Evolutionary conservation across 805 yeast species (phyloP).

Genomic region (Soucietia sequanensis): DNA sequence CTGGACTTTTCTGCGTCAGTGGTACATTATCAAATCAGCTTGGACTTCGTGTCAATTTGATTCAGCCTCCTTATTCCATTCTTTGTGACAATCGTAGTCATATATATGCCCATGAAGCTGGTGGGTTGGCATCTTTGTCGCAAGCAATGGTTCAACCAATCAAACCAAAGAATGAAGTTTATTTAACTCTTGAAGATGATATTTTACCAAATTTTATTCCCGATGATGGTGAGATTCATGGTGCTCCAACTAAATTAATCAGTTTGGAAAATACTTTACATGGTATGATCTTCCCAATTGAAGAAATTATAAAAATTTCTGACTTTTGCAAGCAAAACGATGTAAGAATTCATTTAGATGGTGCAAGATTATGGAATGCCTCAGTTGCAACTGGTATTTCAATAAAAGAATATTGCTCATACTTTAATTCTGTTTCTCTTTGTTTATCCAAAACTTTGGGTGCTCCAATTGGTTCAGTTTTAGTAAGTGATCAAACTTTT

Average conservation of each 20-base stretch:
- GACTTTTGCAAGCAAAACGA: slow-evolving; percentile 31
- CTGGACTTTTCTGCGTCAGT: slow-evolving; percentile 40
- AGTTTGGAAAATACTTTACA: slow-evolving; percentile 44
- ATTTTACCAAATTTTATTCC: slow-evolving; percentile 36
- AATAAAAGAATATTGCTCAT: slow-evolving; percentile 37
- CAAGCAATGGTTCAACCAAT: slow-evolving; percentile 44
- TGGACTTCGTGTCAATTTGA: slow-evolving; percentile 35
- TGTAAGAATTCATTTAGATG: slow-evolving; percentile 40
- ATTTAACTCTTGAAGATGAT: slow-evolving; percentile 39
- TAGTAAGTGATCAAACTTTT: slow-evolving; percentile 31
- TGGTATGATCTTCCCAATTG: slow-evolving; percentile 41
- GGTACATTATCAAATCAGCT: slow-evolving; percentile 45
- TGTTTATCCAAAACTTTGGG: slow-evolving; percentile 44
- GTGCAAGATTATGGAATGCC: slow-evolving; percentile 47
- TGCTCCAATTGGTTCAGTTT: slow-evolving; percentile 44
- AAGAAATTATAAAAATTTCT: slow-evolving; percentile 36
- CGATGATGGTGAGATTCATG: slow-evolving; percentile 45
- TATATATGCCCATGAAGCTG: slow-evolving; percentile 39
- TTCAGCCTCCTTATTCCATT: slow-evolving; percentile 42
- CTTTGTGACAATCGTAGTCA: slow-evolving; percentile 40
- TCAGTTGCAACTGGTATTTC: slow-evolving; percentile 38
- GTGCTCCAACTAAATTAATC: slow-evolving; percentile 44
- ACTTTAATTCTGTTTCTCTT: slow-evolving; percentile 42
- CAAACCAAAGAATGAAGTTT: slow-evolving; percentile 30
- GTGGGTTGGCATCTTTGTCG: slow-evolving; percentile 41